Base-by-base conservation (phyloP, 306 rosid species). In the Sphenostylis stenocarpa region DNA sequence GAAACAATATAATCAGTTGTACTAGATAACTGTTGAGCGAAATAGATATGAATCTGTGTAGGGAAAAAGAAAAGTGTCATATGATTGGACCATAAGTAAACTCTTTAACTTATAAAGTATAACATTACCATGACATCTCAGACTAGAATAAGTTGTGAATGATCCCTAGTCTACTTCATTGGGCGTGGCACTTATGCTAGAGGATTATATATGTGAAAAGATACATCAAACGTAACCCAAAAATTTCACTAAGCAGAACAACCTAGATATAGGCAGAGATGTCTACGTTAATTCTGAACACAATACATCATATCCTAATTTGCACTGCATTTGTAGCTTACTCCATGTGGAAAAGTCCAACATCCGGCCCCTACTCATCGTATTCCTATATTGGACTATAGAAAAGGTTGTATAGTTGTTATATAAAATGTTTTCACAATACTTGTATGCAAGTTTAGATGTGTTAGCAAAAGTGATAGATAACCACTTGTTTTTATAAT, bases 171-270 rank as follows among this genome's bases (percentile, higher is more conserved):
- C 68, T 52, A 63, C 28, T 63, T 7, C 57, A n/a, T n/a, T n/a
- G n/a, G n/a, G n/a, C n/a, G n/a, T n/a, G n/a, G n/a, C n/a, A n/a
- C n/a, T n/a, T n/a, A 41, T 38, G 4, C 4, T 47, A 75, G 72
- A 56, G 12, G 41, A 58, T 62, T 57, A 68, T 72, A 66, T 34
- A 55, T 28, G 73, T 39, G 77, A 83, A 78, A 72, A 67, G 73
- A 83, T 78, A 33, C 48, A 75, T 74, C 38, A 63, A 71, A 77
- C 23, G 65, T 36, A 74, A 69, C 77, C 88, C 86, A 56, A 75
- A 85, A 83, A 81, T 81, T 84, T 77, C 77, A 88, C 79, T 49
- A 86, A 70, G 43, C 47, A 78, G 68, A 60, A n/a, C 52, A 67
- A 83, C 69, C 45, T 63, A 33, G n/a, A 24, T 17, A 53, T 16